A percentile compares a stretch with the other conserved stretches of the same genome.
Evolutionary conservation across 2,329 filamentous ascomycete genomes (phyloP).

Genomic region (Fusarium stilboides): DNA sequence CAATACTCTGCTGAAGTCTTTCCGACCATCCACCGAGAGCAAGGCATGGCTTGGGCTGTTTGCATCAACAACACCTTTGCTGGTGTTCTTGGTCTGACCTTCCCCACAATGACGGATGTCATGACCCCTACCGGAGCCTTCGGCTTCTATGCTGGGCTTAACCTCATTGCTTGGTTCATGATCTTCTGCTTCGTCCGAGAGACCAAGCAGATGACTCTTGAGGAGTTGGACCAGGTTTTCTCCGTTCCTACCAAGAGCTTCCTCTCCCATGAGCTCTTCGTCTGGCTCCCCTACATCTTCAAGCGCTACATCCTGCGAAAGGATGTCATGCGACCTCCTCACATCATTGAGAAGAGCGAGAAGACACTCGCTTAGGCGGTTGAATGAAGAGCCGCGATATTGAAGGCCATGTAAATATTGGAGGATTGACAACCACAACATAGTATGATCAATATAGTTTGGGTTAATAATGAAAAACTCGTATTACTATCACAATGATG

Average conservation of each 20-base stretch:
- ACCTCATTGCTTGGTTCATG: slow-evolving; percentile 67
- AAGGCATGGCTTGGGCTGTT: slow-evolving; percentile 75
- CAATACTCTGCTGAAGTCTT: slow-evolving; percentile 76
- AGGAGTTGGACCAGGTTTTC: slow-evolving; percentile 67
- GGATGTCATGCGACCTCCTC: slow-evolving; percentile 13
- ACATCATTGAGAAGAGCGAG: slow-evolving; percentile 25
- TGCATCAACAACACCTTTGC: slow-evolving; percentile 72
- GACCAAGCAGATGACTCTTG: slow-evolving; percentile 68
- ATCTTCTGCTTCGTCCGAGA: slow-evolving; percentile 66
- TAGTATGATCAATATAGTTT: no score
- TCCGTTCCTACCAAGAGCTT: slow-evolving; percentile 63
- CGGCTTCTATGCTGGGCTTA: slow-evolving; percentile 70
- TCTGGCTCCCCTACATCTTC: slow-evolving; percentile 40
- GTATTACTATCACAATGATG: no score
- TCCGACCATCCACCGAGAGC: slow-evolving; percentile 74
- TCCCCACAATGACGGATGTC: slow-evolving; percentile 60
- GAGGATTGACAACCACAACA: no score
- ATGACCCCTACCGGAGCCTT: slow-evolving; percentile 59
- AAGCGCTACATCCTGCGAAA: slow-evolving; percentile 37
- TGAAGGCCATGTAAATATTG: no score
- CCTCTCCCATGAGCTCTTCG: slow-evolving; percentile 52
- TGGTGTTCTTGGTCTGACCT: slow-evolving; percentile 65
- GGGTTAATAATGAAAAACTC: no score
- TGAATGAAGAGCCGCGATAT: no score
- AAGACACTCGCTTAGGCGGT: slow-evolving; percentile 12